Evolutionary conservation across 805 yeast genomes (phyloP).

Genomic region (Hanseniaspora hatyaiensis): DNA sequence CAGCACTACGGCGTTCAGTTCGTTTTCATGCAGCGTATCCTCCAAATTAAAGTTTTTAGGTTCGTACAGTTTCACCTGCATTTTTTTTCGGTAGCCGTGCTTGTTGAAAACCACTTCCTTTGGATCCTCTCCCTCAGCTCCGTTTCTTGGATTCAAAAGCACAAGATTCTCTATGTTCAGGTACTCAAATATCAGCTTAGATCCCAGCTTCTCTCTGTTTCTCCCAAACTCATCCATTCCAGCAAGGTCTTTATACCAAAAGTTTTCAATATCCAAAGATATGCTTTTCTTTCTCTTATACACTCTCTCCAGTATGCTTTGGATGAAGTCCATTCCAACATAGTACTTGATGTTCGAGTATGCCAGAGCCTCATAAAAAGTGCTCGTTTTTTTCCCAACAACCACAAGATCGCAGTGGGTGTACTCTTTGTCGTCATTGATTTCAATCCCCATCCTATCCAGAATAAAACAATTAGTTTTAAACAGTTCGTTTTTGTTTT

Average conservation of each 20-base stretch:
- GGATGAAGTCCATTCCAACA: constrained; percentile 1
- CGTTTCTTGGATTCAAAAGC: constrained; percentile 2
- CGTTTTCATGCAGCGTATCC: neutral
- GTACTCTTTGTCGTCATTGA: constrained; percentile 1
- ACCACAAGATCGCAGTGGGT: constrained; percentile 5
- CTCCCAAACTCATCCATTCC: neutral
- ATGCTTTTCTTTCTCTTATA: constrained; percentile 10
- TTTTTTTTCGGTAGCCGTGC: constrained; percentile 2
- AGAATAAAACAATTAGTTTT: constrained; percentile 4
- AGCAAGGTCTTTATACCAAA: too few species aligned
- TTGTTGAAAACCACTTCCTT: constrained; percentile 3
- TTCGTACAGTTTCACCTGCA: neutral
- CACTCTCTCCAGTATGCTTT: constrained; percentile 1
- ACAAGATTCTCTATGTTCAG: neutral
- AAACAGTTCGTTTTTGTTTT: neutral
- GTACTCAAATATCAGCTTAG: neutral
- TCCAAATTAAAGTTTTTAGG: neutral
- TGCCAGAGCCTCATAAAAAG: constrained; percentile 8
- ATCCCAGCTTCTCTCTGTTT: too few species aligned
- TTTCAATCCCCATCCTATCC: constrained; percentile 9
- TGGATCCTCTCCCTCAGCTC: neutral
- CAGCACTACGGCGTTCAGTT: neutral
- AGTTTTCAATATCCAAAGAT: too few species aligned
- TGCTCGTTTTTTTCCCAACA: constrained; percentile 7
- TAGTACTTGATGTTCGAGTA: neutral